phyloP scores from a whole-genome alignment of 1,139 yeast genomes.

The Eremothecium gossypii region DNA sequence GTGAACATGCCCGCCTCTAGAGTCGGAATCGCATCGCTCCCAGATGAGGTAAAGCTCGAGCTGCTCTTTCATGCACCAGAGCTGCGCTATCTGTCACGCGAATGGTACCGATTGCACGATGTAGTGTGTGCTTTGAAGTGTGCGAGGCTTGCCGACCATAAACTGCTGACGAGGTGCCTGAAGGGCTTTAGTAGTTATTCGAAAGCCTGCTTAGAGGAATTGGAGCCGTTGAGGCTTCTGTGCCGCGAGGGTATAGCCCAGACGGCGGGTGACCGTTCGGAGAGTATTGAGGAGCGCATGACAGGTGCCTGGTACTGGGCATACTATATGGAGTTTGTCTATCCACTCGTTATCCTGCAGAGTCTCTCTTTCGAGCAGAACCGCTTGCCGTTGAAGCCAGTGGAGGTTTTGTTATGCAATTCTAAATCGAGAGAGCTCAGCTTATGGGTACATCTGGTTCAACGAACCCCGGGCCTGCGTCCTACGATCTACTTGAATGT shows the following conservation, averaged over 20 bases:
- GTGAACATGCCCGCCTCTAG: no score
- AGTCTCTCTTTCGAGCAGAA: no score
- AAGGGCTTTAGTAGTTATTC: no score
- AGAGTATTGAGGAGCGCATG: no score
- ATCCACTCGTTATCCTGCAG: neutral
- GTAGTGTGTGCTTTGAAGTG: neutral
- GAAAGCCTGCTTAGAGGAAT: no score
- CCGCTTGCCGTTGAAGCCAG: no score
- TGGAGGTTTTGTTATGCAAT: neutral
- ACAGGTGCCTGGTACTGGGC: neutral
- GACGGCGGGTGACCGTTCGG: no score
- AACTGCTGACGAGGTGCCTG: no score
- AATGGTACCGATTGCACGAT: constrained; percentile 1
- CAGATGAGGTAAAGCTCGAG: neutral
- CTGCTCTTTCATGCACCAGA: neutral
- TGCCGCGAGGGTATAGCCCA: no score
- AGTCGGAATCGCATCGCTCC: neutral
- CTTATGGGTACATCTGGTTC: neutral
- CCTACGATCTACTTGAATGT: neutral
- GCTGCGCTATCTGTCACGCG: neutral
- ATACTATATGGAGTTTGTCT: neutral
- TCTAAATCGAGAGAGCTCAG: neutral
- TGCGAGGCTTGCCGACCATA: neutral
- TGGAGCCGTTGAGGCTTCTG: no score
- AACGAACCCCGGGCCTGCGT: neutral